Evolutionary conservation across 805 yeast species (phyloP), one percentile per base, ranked within the genome.

Genomic region (Myxozyma neglecta): DNA sequence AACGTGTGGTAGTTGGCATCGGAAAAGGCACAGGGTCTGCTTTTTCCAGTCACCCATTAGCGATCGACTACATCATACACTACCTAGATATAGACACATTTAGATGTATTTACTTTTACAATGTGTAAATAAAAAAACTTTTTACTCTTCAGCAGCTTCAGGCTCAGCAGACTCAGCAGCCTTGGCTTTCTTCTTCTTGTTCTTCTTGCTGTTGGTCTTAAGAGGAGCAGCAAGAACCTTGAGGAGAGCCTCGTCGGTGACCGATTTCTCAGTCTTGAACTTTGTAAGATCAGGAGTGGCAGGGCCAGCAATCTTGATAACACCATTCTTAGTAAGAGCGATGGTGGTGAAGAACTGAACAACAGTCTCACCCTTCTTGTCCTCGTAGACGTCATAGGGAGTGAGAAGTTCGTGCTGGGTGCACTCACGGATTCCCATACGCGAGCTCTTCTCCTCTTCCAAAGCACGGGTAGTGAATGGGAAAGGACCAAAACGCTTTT

Each of bases 301-400:
- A n/a, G 73, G 71, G 18, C 89, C 83, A 53, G 91, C 82, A 70
- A 84, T 80, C 76, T 83, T 85, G 68, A 86, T 83, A 69, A 85
- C 77, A 54, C 93, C 93, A 69, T 83, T 83, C 76, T 85, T 85
- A 73, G 91, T 87, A 70, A 88, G 74, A 40, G 88, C 91, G 70
- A 88, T 82, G 52, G 93, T 88, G 68, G 90, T 83, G 78, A 85
- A 87, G 73, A 78, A 85, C 77, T 88, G 90, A 37, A 88, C 89
- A 68, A 88, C 81, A 61, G 71, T 76, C 73, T 84, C 86, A 62
- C 84, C 86, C 66, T 85, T 84, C 77, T 84, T 85, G 72, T 86
- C 90, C 72, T 83, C 80, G 72, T 80, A 79, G 56, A 88, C 81
- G 63, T 87, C 92, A 73, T 87, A 87, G 52, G 89, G 84, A 72